These are phyloP conservation scores for Prunus salicina DNA, from an alignment of 306 rosid genomes.

Conservation along the genomic window DNA sequence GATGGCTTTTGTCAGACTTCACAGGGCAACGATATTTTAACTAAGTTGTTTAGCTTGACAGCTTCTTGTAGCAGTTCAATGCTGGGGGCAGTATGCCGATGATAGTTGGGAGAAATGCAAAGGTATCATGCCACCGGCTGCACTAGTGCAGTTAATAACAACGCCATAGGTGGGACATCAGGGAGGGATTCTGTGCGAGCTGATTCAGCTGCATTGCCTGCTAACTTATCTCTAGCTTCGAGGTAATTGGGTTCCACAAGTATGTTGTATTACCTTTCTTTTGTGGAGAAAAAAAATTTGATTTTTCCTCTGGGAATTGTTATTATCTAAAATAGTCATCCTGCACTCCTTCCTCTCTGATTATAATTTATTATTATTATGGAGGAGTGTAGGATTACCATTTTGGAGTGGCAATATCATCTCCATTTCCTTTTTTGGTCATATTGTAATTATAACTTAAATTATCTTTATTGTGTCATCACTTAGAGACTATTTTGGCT, in stretches of 20 bases:
- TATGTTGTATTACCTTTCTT: neutral
- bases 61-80: conserved; percentile 49
- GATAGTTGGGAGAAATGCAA: conserved; percentile 85
- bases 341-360: too few species aligned
- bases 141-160: conserved; percentile 91
- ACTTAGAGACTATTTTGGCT: neutral
- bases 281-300: neutral
- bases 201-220: conserved; percentile 73
- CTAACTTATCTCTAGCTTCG: conserved; percentile 58
- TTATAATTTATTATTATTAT: too few species aligned
- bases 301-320: neutral
- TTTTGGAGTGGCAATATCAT: too few species aligned
- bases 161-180: conserved; percentile 67
- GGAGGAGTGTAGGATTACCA: too few species aligned
- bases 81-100: conserved; percentile 90
- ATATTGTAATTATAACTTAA: neutral
- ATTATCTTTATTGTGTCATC: neutral
- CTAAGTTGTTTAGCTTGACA: conserved; percentile 44
- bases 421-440: neutral
- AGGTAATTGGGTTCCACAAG: conserved; percentile 52
- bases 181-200: conserved; percentile 77
- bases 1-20: conserved; percentile 22
- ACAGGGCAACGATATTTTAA: conserved; percentile 25
- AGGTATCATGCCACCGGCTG: conserved; percentile 82
- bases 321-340: too few species aligned